Percentiles rank a stretch among this genome's conserved stretches.
phyloP scores from a whole-genome alignment of 768 basidiomycete genomes.

The Leccinum subgranulosum region DNA sequence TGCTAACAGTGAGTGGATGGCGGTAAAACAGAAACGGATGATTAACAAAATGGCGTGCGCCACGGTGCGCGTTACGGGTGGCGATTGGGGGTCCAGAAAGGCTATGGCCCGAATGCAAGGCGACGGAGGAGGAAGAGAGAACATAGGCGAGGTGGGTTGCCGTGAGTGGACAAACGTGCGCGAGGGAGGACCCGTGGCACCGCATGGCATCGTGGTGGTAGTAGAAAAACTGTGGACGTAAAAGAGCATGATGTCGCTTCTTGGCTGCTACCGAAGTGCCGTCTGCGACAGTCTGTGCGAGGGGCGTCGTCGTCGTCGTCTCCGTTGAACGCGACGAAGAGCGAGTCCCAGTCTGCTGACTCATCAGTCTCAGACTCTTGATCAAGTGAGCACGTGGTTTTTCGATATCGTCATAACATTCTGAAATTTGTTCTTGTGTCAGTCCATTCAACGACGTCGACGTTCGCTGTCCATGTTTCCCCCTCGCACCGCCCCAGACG shows the following conservation, averaged over 20 bases:
- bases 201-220: slow-evolving; percentile 18
- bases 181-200: slow-evolving; percentile 34
- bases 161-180: slow-evolving; percentile 33
- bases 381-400: slow-evolving; percentile 34
- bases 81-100: slow-evolving; percentile 21
- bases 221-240: slow-evolving; percentile 28
- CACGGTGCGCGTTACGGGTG: slow-evolving; percentile 21
- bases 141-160: not conserved
- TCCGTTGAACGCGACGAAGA: slow-evolving; percentile 8
- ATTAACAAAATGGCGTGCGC: not conserved
- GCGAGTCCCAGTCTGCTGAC: slow-evolving; percentile 21
- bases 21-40: slow-evolving; percentile 7
- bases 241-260: slow-evolving; percentile 10
- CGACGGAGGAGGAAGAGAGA: slow-evolving; percentile 6
- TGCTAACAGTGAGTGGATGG: slow-evolving; percentile 1
- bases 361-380: slow-evolving; percentile 27
- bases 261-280: slow-evolving; percentile 17
- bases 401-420: slow-evolving; percentile 32
- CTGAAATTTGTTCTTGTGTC: slow-evolving; percentile 10
- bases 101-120: slow-evolving; percentile 7
- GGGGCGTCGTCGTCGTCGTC: slow-evolving; percentile 9
- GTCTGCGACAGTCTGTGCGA: not conserved
- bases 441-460: not conserved
- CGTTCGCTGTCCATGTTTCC: not conserved
- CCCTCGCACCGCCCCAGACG: not conserved